A percentile compares a stretch with the other conserved stretches of the same genome.
Conservation (phyloP, 352 stramenopile species). For the Phytophthora niederhauseri region DNA sequence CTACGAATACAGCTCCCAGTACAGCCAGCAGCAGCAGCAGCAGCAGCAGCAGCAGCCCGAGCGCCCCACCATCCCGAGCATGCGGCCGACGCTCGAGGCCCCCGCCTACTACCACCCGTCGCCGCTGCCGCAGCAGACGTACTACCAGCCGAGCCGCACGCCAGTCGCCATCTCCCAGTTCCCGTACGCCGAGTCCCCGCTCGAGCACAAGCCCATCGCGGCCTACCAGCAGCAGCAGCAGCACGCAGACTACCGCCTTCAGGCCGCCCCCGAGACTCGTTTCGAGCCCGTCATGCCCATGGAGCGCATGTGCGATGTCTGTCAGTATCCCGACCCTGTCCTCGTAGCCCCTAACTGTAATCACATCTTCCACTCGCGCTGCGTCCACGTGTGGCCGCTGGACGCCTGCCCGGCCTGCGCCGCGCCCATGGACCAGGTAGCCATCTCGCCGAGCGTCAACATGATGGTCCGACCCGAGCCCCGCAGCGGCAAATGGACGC, state of each 20-base stretch:
- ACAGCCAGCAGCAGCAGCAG: conserved; percentile 24
- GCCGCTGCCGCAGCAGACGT: conserved; percentile 28
- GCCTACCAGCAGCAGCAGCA: conserved; percentile 21
- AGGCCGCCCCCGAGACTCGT: conserved; percentile 8
- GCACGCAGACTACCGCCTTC: conserved; percentile 29
- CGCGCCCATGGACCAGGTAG: conserved; percentile 58
- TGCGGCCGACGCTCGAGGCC: conserved; percentile 33
- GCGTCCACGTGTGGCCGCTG: conserved; percentile 81
- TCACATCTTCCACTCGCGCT: conserved; percentile 88
- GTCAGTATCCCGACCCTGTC: conserved; percentile 80
- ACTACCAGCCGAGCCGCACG: conserved; percentile 37
- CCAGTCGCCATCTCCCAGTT: conserved; percentile 41
- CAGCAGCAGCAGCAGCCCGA: conserved; percentile 6
- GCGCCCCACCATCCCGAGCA: conserved; percentile 22
- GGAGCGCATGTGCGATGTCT: conserved; percentile 71
- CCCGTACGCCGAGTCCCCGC: conserved; percentile 34
- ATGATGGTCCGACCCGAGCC: conserved; percentile 75
- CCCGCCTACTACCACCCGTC: conserved; percentile 34
- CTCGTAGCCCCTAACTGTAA: conserved; percentile 72
- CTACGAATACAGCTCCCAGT: conserved; percentile 34
- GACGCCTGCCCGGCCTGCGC: conserved; percentile 68
- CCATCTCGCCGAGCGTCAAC: conserved; percentile 63
- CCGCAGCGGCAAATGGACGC: conserved; percentile 87
- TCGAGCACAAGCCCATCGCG: conserved; percentile 43
- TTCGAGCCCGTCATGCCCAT: conserved; percentile 14